Base-by-base conservation (phyloP, 441 rosid genomes). In the Gossypium armourianum region DNA sequence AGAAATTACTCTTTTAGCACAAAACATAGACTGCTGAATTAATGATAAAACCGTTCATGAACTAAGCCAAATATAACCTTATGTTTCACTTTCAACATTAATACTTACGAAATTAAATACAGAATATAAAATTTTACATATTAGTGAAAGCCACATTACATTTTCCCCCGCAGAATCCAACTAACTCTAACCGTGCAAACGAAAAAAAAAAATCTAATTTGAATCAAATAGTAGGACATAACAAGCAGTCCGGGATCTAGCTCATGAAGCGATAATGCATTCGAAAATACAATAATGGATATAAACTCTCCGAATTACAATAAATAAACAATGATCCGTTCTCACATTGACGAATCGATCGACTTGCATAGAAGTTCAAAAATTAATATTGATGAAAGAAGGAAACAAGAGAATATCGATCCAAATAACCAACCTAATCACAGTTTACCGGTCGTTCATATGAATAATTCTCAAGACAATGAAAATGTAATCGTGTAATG, bases 231-330 rank as follows among this genome's bases (percentile, higher is more conserved):
- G 23, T 58, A 1, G 26, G 36, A 67, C 15, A 52, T 19, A 62
- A 36, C 26, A 1, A 7, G 20, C 47, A 43, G 40, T 49, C 20
- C 23, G 66, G 66, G 84, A 83, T 80, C 81, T 74, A 72, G 40
- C 66, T 36, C 76, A 40, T 15, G 52, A 63, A 47, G 64, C 23
- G 15, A 3, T 1, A 2, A 53, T 21, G 45, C 59, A 55, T 62
- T 26, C 54, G 17, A 9, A 40, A 4, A 12, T 13, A 49, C 6
- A 53, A 29, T 10, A 49, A 45, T 32, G 43, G 43, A 56, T 67
- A 20, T 16, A 64, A 57, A 6, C 26, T 57, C 15, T 23, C 36
- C 52, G 61, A 63, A 73, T 36, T 16, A 63, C 20, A 20, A 0
- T 1, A 29, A 67, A 7, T 55, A 47, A 19, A 47, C 40, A 15